Base-by-base conservation (phyloP, 1,284 basidiomycete genomes). In the Ustilago lituana region DNA sequence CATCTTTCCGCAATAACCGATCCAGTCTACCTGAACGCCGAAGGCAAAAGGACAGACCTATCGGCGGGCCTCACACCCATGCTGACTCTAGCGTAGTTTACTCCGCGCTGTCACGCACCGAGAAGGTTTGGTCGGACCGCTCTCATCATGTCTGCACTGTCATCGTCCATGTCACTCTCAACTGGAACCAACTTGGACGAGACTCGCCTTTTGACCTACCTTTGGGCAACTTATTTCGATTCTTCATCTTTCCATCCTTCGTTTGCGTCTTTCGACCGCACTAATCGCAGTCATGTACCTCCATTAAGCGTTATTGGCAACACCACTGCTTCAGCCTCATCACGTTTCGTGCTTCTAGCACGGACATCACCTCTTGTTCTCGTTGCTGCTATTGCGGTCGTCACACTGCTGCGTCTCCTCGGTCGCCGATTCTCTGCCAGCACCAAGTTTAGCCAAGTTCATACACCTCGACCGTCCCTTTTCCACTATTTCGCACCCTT, bases 401-500 rank as follows among this genome's bases (percentile, higher is more conserved):
- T 32, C 7, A 4, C 9, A 27, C 3, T 41, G 19, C 38, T 40
- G 11, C 38, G 31, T n/a, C 9, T 15, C 12, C 4, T 22, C 4
- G 27, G 27, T 12, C 38, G 37, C 22, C 19, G 10, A 24, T 15
- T 33, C 22, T 17, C 20, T 19, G n/a, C 10, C 1, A 22, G 49
- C 9, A 24, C n/a, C 31, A 43, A 43, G 31, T 20, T 22, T 2
- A 41, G 6, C 27, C 27, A 29, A 29, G 7, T 12, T 29, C 27
- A 29, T 12, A 7, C 27, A 12, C 24, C 48, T 24, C 37, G 19
- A 2, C 24, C 32, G 2, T 55, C 47, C 24, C 9, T 48, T 5
- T 33, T 57, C 23, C 29, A 6, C 5, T 66, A 56, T 51, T 57
- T 70, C 20, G 41, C 53, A 17, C 67, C 67, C 1, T 65, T 70